A percentile compares a stretch with the other conserved stretches of the same genome.
These are phyloP conservation scores for Cicer arietinum DNA, from an alignment of 306 rosid genomes.

Conservation along the genomic window DNA sequence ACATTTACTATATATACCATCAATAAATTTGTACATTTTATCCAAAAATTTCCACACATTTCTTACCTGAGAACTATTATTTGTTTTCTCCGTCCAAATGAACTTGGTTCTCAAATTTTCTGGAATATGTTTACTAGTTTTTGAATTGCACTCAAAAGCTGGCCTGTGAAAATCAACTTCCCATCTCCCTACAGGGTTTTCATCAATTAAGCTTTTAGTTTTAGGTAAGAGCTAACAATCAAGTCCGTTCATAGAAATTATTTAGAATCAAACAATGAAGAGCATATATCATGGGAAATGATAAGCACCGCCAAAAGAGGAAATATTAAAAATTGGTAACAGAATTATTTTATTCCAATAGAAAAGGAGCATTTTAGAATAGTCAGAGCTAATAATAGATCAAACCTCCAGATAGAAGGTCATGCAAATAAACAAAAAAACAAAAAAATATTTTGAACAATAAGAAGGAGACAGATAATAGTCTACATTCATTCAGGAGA, in stretches of 20 bases:
- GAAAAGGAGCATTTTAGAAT: slow-evolving; percentile 21
- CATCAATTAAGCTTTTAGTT: slow-evolving; percentile 42
- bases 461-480: no score
- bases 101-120: slow-evolving; percentile 48
- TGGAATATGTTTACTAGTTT: slow-evolving; percentile 43
- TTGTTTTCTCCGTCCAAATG: slow-evolving; percentile 37
- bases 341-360: background rate
- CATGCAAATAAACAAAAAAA: no score
- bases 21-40: background rate
- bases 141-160: slow-evolving; percentile 49
- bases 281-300: slow-evolving; percentile 14
- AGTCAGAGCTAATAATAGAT: slow-evolving; percentile 3
- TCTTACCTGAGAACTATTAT: slow-evolving; percentile 59
- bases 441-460: no score
- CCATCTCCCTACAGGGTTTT: slow-evolving; percentile 62
- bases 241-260: slow-evolving; percentile 20
- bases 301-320: background rate
- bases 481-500: no score
- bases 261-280: slow-evolving; percentile 37
- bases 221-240: slow-evolving; percentile 18
- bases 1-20: slow-evolving; percentile 1
- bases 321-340: background rate
- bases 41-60: slow-evolving; percentile 37
- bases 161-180: slow-evolving; percentile 54
- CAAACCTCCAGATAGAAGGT: background rate